Conservation (phyloP, 192 early-diverging fungal species). For the Umbelopsis vinacea region DNA sequence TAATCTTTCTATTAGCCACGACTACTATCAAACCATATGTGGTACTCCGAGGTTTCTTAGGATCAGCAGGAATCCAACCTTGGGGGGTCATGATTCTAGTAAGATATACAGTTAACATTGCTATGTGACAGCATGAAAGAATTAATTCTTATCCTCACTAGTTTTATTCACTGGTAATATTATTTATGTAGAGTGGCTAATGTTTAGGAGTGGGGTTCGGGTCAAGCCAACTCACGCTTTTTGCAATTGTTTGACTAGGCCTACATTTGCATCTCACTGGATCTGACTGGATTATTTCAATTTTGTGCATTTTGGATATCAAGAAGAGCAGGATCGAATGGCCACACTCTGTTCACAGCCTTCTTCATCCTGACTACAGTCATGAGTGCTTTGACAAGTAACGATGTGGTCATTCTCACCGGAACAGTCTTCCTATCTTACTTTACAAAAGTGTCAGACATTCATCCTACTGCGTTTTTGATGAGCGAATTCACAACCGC, state of each 20-base stretch:
- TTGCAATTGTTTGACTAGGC: constrained; percentile 52
- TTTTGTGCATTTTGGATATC: constrained; percentile 78
- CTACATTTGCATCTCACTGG: constrained; percentile 84
- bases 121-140: neutral
- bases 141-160: constrained; percentile 31
- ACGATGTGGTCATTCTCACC: constrained; percentile 86
- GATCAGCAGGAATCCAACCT: constrained; percentile 66
- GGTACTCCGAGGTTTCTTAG: constrained; percentile 62
- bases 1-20: constrained; percentile 70
- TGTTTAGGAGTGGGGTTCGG: neutral
- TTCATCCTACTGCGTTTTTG: constrained; percentile 67
- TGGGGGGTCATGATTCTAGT: constrained; percentile 73
- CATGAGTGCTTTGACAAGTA: constrained; percentile 77
- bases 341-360: constrained; percentile 64
- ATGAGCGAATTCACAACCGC: constrained; percentile 78
- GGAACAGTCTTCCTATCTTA: constrained; percentile 80
- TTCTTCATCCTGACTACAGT: constrained; percentile 74
- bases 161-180: constrained; percentile 69
- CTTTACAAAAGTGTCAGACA: constrained; percentile 67
- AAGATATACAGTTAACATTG: neutral
- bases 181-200: no score
- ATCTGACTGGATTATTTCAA: constrained; percentile 81
- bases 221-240: no score
- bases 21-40: constrained; percentile 49
- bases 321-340: constrained; percentile 58